Base-by-base conservation (phyloP, 805 yeast genomes). In the Saturnispora sekii region DNA sequence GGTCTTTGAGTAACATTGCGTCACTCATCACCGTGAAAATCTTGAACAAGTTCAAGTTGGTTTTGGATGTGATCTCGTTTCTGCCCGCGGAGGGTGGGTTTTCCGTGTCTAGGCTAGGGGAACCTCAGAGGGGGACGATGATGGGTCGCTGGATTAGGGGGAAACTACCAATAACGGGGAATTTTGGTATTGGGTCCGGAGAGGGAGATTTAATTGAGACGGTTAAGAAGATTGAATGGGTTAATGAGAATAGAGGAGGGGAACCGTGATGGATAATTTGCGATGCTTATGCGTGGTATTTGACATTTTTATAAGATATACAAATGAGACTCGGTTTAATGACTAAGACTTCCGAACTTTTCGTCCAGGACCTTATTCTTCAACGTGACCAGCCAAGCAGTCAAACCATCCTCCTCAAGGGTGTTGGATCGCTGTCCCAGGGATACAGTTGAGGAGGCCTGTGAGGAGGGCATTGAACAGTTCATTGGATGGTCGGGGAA, bases 21-120 rank as follows among this genome's bases (percentile, higher is more conserved):
- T 94, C 97, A 1, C 74, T 89, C 17, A 73, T 93, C 38, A 88
- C 85, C 36, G 82, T 85, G 51, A 79, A 79, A 14, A 77, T 90
- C 1, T 65, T 94, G 54, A 78, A 84, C 49, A 81, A 76, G 49
- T 96, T 89, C 60, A 93, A 87, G 51, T 66, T 93, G 46, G 73
- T 86, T 9, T 67, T 88, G 16, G 97, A 94, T 60, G 74, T 90
- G 36, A 83, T 93, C 32, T 82, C 87, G 0, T 93, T 90, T 63
- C 76, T 84, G 37, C 76, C 74, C 41, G 69, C 69, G 39, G 81
- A 21, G 26, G 26, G 77, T 4, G 72, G 71, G 11, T 75, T 80
- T 52, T 89, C 88, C 3, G 66, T 75, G 40, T 83, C 93, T 26
- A 63, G 94, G 52, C 61, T 88, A 48, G 87, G 82, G 2, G 77